Evolutionary conservation across 345 rosid genomes (phyloP).

Genomic region (Aquilaria yunnanensis): DNA sequence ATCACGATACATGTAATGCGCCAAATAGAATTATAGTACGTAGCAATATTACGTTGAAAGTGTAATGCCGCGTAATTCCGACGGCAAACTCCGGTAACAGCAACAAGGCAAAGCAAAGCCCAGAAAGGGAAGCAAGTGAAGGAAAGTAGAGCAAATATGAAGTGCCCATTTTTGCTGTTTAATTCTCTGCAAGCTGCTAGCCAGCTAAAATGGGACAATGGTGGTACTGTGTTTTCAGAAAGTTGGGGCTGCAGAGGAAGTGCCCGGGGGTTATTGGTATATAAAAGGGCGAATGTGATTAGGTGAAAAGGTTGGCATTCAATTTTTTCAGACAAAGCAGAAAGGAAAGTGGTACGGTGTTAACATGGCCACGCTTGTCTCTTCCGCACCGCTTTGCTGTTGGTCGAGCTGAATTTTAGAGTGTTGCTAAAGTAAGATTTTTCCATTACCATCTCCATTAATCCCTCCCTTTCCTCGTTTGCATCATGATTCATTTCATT

Average conservation of each 20-base stretch:
- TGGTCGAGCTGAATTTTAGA: slow-evolving; percentile 59
- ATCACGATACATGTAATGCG: too few species aligned
- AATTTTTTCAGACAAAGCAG: neutral
- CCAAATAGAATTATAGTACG: too few species aligned
- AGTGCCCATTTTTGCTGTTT: slow-evolving; percentile 14
- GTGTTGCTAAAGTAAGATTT: slow-evolving; percentile 47
- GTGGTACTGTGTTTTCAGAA: neutral
- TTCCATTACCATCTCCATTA: slow-evolving; percentile 3
- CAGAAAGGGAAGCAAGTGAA: slow-evolving; percentile 16
- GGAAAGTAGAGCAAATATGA: slow-evolving; percentile 5
- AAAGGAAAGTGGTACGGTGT: neutral
- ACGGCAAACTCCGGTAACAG: slow-evolving; percentile 18
- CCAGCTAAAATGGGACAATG: neutral
- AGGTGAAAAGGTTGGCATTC: slow-evolving; percentile 19
- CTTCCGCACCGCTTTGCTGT: slow-evolving; percentile 9
- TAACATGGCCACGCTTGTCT: slow-evolving; percentile 15
- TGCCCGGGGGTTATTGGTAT: slow-evolving; percentile 5
- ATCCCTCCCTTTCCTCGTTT: too few species aligned
- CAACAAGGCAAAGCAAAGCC: neutral
- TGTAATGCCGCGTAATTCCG: slow-evolving; percentile 44
- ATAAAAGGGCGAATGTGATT: slow-evolving; percentile 10
- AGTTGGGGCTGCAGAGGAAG: neutral
- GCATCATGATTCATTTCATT: too few species aligned
- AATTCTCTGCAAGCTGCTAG: neutral
- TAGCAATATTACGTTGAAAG: slow-evolving; percentile 37